These are phyloP conservation scores for Luzula sylvatica DNA, from an alignment of 176 grass and related monocot genomes.

Conservation along the genomic window DNA sequence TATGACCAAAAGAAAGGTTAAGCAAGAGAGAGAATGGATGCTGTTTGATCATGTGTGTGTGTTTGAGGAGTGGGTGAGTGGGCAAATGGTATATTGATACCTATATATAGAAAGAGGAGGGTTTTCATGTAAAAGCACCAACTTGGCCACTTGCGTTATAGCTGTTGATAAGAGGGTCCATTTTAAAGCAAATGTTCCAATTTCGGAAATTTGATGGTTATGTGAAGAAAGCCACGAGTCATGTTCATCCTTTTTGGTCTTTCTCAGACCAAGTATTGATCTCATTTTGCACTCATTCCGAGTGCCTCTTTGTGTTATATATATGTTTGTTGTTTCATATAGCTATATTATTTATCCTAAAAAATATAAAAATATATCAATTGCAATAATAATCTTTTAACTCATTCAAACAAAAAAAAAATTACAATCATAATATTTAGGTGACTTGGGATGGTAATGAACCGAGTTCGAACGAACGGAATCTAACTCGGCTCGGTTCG, in stretches of 20 bases:
- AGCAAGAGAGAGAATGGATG: neutral
- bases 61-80: neutral
- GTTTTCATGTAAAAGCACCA: conserved; percentile 1
- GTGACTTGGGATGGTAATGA: too few species aligned
- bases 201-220: neutral
- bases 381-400: too few species aligned
- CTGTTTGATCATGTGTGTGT: neutral
- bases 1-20: neutral
- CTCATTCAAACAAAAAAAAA: too few species aligned
- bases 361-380: too few species aligned
- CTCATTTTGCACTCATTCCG: too few species aligned
- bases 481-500: too few species aligned
- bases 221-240: neutral
- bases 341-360: too few species aligned
- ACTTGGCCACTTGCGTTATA: neutral
- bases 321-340: too few species aligned
- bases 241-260: neutral
- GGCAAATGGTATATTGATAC: neutral
- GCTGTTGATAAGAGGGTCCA: neutral
- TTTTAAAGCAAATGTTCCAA: neutral
- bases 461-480: too few species aligned
- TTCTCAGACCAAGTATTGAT: neutral
- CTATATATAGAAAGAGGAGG: conserved; percentile 7
- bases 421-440: too few species aligned
- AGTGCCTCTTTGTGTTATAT: too few species aligned